These are phyloP conservation scores for Mycosphaerella sp. DNA, from an alignment of 2,329 filamentous ascomycete genomes.

Conservation along the genomic window DNA sequence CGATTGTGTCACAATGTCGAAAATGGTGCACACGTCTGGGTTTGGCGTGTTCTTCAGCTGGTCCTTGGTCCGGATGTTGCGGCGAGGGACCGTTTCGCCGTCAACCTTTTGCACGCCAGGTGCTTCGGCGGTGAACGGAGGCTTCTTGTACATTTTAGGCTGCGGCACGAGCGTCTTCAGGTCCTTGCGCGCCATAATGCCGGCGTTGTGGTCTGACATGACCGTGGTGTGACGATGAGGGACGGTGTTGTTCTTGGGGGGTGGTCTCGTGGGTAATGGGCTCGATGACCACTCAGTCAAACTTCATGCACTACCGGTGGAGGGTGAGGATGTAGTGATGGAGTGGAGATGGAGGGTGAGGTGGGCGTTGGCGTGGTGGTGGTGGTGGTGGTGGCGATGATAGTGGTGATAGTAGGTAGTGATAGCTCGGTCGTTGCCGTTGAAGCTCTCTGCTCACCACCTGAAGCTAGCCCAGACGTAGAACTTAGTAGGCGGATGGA, in stretches of 20 bases:
- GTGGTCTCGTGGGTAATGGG: not conserved
- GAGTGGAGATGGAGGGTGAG: conserved; percentile 2
- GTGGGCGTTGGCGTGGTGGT: not conserved
- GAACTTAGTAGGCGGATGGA: too few species aligned
- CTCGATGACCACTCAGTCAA: conserved; percentile 12
- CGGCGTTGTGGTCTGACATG: conserved; percentile 7
- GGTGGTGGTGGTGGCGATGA: not conserved
- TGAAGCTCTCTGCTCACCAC: not conserved
- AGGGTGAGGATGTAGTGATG: not conserved
- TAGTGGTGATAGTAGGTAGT: conserved; percentile 1
- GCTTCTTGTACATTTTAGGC: conserved; percentile 51
- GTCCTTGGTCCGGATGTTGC: conserved; percentile 65
- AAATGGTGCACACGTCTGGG: conserved; percentile 67
- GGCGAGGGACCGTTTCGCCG: conserved; percentile 78
- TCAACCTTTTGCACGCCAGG: conserved; percentile 60
- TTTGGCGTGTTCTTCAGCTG: conserved; percentile 60
- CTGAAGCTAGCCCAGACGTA: not conserved
- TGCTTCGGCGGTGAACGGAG: conserved; percentile 68
- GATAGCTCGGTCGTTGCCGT: not conserved
- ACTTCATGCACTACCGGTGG: conserved; percentile 15
- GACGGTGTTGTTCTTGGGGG: not conserved
- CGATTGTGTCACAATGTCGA: conserved; percentile 67
- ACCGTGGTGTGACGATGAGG: not conserved
- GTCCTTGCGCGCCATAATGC: conserved; percentile 35
- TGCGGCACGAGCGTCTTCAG: conserved; percentile 45